Percentiles rank a stretch among this genome's conserved stretches.
phyloP scores from a whole-genome alignment of 2,329 filamentous ascomycete genomes.

The Fusarium odoratissimum region DNA sequence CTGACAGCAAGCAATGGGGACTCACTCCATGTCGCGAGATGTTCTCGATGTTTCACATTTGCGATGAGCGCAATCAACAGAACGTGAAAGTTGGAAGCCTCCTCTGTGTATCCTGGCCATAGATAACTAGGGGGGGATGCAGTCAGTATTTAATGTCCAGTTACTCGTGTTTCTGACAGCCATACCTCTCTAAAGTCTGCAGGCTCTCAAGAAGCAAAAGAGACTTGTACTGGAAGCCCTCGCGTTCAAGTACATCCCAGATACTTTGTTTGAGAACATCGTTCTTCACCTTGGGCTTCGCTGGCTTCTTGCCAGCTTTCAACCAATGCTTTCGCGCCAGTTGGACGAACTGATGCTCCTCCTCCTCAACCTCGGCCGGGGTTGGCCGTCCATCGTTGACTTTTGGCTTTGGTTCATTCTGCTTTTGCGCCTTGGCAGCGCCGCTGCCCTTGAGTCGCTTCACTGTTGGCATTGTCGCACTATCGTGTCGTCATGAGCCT shows the following conservation, averaged over 20 bases:
- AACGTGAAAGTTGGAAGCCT: conserved; percentile 92
- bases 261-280: conserved; percentile 88
- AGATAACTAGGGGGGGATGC: conserved; percentile 72
- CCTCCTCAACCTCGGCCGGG: conserved; percentile 76
- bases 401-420: conserved; percentile 53
- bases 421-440: conserved; percentile 53
- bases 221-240: conserved; percentile 80
- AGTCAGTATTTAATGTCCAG: conserved; percentile 44
- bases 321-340: conserved; percentile 90
- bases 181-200: conserved; percentile 85
- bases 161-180: not conserved
- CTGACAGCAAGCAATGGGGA: not conserved
- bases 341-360: conserved; percentile 77
- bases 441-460: conserved; percentile 69
- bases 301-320: conserved; percentile 67
- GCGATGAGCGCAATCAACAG: conserved; percentile 86
- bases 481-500: conserved; percentile 41
- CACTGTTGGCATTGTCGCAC: conserved; percentile 64
- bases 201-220: conserved; percentile 88
- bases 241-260: conserved; percentile 88
- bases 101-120: conserved; percentile 92
- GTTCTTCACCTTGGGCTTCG: conserved; percentile 80
- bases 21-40: conserved; percentile 87
- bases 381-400: conserved; percentile 58
- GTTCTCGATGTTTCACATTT: conserved; percentile 89